Evolutionary conservation across 768 basidiomycete genomes (phyloP).

Genomic region (Terana coerulea): DNA sequence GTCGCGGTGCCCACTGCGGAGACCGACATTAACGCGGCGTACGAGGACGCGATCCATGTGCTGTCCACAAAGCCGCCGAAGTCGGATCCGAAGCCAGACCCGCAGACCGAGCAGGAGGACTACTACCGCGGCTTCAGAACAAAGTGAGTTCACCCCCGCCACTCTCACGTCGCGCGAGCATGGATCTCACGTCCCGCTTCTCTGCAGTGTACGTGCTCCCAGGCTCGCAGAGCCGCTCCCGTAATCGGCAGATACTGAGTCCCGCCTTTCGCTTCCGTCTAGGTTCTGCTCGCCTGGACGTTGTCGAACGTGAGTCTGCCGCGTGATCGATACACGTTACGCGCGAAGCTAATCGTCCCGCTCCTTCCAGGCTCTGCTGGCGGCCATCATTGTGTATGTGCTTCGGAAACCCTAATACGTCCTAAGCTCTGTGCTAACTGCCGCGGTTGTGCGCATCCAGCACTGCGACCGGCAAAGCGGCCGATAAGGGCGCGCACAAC

Average conservation of each 20-base stretch:
- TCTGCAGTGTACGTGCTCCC: constrained; percentile 4
- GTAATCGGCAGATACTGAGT: constrained; percentile 9
- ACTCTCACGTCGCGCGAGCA: neutral
- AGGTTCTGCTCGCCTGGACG: constrained; percentile 85
- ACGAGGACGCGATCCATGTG: constrained; percentile 87
- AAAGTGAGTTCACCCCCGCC: constrained; percentile 43
- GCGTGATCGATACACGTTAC: neutral
- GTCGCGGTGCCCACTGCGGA: constrained; percentile 82
- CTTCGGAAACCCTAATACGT: neutral
- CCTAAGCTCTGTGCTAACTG: neutral
- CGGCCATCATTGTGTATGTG: constrained; percentile 68
- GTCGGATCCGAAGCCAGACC: constrained; percentile 58
- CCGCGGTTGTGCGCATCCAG: constrained; percentile 19
- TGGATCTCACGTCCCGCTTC: neutral
- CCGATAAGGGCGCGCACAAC: constrained; percentile 39
- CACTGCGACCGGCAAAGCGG: constrained; percentile 48
- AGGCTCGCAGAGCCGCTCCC: neutral
- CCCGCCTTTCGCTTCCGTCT: constrained; percentile 16
- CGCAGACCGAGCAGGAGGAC: constrained; percentile 69
- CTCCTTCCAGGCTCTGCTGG: constrained; percentile 56
- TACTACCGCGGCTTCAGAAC: constrained; percentile 89
- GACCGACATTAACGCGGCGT: constrained; percentile 84
- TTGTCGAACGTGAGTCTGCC: constrained; percentile 66
- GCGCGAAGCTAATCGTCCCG: constrained; percentile 13
- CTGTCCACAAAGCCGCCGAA: constrained; percentile 77